Evolutionary conservation across 106 monocot species (phyloP), one percentile per base, ranked within the genome.

Genomic region (Triglochin maritima): DNA sequence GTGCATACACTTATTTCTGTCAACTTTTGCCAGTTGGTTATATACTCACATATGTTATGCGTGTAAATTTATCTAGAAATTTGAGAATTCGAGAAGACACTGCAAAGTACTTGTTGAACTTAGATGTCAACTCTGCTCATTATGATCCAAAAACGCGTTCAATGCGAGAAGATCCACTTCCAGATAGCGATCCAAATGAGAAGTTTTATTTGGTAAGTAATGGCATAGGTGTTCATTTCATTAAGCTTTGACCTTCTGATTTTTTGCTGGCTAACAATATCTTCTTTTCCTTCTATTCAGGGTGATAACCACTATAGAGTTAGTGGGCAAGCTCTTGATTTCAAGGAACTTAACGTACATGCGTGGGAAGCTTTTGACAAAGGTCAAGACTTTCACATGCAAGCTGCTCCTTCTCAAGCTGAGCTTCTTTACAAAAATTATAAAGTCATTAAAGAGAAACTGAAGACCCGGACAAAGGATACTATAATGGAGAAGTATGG

Each of bases 391-490:
- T 86, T 98, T 58, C 96, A 98, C 72, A 91, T 98, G 96, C 96
- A 98, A 78, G 96, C 96, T 75, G 96, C 96, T 58, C 96, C 96
- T 44, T 98, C 96, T 71, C 96, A 98, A 75, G 96, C 96, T 63
- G 96, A 98, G 66, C 67, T 91, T 14, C 64, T 91, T 11, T 85
- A 76, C 62, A 86, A 82, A 70, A 91, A 91, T 74, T 98, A 76
- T 71, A 86, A 91, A 79, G 55, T 98, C 44, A 84, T 80, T 4
- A 98, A 91, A 63, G 91, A 88, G 8, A 91, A 88, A 48, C 67
- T 98, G 78, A 91, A 91, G 70, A 77, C 79, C 9, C 66, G 76
- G 64, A 86, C 73, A 4, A 98, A 88, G 66, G 96, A 98, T 13
- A 74, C 78, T 4, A 88, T 91, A 50, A 84, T 91, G 87, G 87